Base-by-base conservation (phyloP, 352 stramenopile species). In the Pythium grandisporangium region DNA sequence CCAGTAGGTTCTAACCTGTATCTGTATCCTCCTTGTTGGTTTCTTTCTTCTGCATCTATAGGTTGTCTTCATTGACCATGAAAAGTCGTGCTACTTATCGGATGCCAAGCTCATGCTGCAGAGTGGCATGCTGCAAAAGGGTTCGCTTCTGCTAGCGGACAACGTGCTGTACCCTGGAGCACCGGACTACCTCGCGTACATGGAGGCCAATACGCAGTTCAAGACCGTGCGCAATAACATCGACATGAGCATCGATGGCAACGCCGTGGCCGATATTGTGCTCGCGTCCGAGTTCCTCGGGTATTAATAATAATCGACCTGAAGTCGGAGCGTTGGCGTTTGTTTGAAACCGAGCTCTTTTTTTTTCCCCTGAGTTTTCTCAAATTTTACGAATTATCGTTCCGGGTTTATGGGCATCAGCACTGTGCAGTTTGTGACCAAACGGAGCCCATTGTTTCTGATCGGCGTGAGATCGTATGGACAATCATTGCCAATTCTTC, bases 21-120 rank as follows among this genome's bases (percentile, higher is more conserved):
- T 69, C 70, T 11, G 62, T 41, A 6, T 55, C 65, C 23, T 62
- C 64, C 22, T 73, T 66, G 37, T 73, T 53, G 0, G 42, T 41
- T 34, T 63, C 48, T 19, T 69, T 35, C 8, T 27, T 5, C n/a
- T 30, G 7, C 12, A 4, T 33, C 19, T 24, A 25, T 16, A 56
- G 49, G 47, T 54, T 12, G 37, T 51, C 14, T 50, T 46, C 32
- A 54, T 51, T 24, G 46, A 50, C 26, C 51, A 60, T 30, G 36
- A 25, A 7, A 44, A 56, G 24, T n/a, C 21, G 11, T 22, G 14
- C n/a, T 55, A 60, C 25, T 14, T 54, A 11, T 13, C 30, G 21
- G 38, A 53, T 24, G 17, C 33, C 23, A 42, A 58, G 26, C 50
- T 45, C 29, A 52, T 59, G 13, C 14, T 48, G 12, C n/a, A 51